These are phyloP conservation scores for Ustilago cynodontis DNA, from an alignment of 1,284 basidiomycete species.

Conservation along the genomic window DNA sequence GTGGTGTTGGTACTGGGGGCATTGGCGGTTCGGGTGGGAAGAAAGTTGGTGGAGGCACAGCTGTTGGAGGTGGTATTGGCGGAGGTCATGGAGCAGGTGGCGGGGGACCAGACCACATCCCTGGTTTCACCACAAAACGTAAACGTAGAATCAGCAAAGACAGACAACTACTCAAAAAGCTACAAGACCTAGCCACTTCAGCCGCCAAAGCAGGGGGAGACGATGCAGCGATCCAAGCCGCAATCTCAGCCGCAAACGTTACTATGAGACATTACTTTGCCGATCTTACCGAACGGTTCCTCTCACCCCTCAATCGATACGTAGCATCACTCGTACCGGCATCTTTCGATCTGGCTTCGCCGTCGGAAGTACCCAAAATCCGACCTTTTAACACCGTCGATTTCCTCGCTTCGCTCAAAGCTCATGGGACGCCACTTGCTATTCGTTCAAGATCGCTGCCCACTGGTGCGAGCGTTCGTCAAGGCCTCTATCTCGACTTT, in stretches of 20 bases:
- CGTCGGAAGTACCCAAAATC: slow-evolving; percentile 57
- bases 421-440: slow-evolving; percentile 74
- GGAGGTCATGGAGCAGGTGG: slow-evolving; percentile 75
- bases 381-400: slow-evolving; percentile 81
- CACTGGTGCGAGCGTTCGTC: slow-evolving; percentile 55
- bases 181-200: slow-evolving; percentile 70
- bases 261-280: slow-evolving; percentile 86
- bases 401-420: slow-evolving; percentile 85
- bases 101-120: slow-evolving; percentile 59
- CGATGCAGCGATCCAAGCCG: slow-evolving; percentile 11
- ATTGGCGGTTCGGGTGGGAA: slow-evolving; percentile 11
- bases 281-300: slow-evolving; percentile 85
- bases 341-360: slow-evolving; percentile 51
- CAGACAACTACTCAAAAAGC: slow-evolving; percentile 77
- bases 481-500: slow-evolving; percentile 64
- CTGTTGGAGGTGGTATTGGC: slow-evolving; percentile 73
- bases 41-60: slow-evolving; percentile 26
- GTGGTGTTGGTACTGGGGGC: slow-evolving; percentile 1
- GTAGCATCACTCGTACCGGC: slow-evolving; percentile 76
- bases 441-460: slow-evolving; percentile 66
- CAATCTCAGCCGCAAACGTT: slow-evolving; percentile 67
- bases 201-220: slow-evolving; percentile 60
- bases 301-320: slow-evolving; percentile 93
- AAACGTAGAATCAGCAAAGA: slow-evolving; percentile 89
- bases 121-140: slow-evolving; percentile 77